Evolutionary conservation across 2,329 filamentous ascomycete genomes (phyloP).

Genomic region (Gaeumannomyces sp.): DNA sequence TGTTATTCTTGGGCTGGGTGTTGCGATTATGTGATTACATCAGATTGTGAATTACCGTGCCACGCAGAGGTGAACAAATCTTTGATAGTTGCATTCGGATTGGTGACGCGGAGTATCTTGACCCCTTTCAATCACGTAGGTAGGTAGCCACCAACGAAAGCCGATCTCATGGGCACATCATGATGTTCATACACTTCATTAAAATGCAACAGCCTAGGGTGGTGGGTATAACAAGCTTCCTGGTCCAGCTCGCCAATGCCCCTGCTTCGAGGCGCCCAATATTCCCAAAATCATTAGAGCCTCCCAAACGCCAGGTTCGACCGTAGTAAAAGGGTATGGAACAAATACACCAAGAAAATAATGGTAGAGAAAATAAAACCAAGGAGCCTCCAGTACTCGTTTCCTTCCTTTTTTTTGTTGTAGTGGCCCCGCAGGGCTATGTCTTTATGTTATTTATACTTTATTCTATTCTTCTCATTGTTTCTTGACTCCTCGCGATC

Average conservation of each 20-base stretch:
- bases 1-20: too few species aligned
- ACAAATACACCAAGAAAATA: not conserved
- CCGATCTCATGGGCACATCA: not conserved
- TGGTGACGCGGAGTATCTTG: too few species aligned
- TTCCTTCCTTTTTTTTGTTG: not conserved
- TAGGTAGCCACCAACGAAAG: too few species aligned
- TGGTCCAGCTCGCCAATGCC: not conserved
- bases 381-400: too few species aligned
- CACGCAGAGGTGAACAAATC: too few species aligned
- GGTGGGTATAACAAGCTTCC: not conserved
- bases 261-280: slow-evolving; percentile 2
- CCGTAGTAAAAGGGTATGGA: not conserved
- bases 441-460: not conserved
- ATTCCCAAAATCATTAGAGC: not conserved
- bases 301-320: slow-evolving; percentile 7
- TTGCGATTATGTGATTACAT: too few species aligned
- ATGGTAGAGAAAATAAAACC: not conserved
- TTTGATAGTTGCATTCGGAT: too few species aligned
- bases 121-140: too few species aligned
- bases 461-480: not conserved
- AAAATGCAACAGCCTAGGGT: not conserved
- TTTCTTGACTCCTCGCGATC: not conserved
- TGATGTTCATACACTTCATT: not conserved
- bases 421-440: not conserved
- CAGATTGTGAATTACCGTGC: too few species aligned